These are phyloP conservation scores for Plasmodium chabaudi DNA, from an alignment of 169 alveolate species.

Conservation along the genomic window DNA sequence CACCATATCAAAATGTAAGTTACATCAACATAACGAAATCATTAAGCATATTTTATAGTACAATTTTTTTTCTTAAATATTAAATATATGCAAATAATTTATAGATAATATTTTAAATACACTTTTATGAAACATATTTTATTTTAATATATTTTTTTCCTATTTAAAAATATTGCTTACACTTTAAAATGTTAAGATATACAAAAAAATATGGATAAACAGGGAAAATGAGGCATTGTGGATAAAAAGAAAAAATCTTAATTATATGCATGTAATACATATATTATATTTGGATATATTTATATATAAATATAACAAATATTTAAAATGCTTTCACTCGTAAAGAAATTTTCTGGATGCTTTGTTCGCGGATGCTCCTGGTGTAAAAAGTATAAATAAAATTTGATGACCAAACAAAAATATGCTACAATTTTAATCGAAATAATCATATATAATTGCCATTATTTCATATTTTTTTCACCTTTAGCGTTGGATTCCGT, in stretches of 20 bases:
- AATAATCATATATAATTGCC: too few relatives aligned
- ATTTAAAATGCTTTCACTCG: constrained; percentile 40
- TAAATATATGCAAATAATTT: too few relatives aligned
- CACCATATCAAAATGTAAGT: too few relatives aligned
- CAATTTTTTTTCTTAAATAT: too few relatives aligned
- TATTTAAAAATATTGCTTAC: background rate
- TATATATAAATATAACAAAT: constrained; percentile 21
- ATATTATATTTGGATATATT: background rate
- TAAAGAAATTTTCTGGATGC: constrained; percentile 38
- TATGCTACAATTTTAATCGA: too few relatives aligned
- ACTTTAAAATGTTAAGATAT: background rate
- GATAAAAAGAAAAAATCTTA: background rate
- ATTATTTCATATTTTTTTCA: background rate
- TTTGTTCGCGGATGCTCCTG: constrained; percentile 36
- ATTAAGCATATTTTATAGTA: too few relatives aligned
- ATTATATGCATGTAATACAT: background rate
- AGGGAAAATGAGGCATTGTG: background rate
- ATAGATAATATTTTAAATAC: too few relatives aligned
- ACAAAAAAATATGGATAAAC: background rate
- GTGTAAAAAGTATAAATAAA: constrained; percentile 51
- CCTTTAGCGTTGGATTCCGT: constrained; percentile 53
- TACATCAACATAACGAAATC: too few relatives aligned
- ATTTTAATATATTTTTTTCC: background rate
- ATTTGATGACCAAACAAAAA: background rate
- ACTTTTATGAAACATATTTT: background rate